Base-by-base conservation (phyloP, 345 rosid species). In the Gossypium stocksii region DNA sequence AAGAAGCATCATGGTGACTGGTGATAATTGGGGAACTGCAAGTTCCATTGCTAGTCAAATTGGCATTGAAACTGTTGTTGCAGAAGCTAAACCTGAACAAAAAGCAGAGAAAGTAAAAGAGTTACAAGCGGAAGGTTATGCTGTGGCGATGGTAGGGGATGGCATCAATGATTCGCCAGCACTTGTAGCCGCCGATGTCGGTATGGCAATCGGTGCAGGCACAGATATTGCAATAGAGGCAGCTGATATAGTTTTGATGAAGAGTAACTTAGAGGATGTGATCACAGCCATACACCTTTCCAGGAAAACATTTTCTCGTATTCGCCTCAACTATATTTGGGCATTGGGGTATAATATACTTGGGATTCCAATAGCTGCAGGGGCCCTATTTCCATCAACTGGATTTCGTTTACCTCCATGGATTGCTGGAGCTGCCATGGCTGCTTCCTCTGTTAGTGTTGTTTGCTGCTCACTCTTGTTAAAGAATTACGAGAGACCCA, bases 351-450 rank as follows among this genome's bases (percentile, higher is more conserved):
- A 94, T 74, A 94, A 94, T 76, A 82, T 94, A 41, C 84, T 92
- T 3, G 97, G 95, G 19, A 89, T 94, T 51, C 97, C 97, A 0
- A 86, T 92, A 4, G 97, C 98, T 7, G 98, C 95, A 0, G 98
- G 98, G 7, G 89, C 84, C 15, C 89, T 94, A 51, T 94, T 86
- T 74, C 98, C 97, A 0, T 72, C 74, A 0, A 87, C 86, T 0
- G 72, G 87, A 44, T 89, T 91, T 78, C 91, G 97, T 53, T 80
- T 94, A 57, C 97, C 98, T 0, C 98, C 98, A 1, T 94, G 98
- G 98, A 89, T 94, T 4, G 98, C 98, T 2, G 98, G 97, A 11
- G 98, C 97, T 4, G 97, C 97, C 59, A 94, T 94, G 98, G 97
- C 98, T 15, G 93, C 98, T 2, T 94, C 98, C 49, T 94, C 98